phyloP scores from a whole-genome alignment of 176 grass and related monocot species.

The Thalia dealbata region DNA sequence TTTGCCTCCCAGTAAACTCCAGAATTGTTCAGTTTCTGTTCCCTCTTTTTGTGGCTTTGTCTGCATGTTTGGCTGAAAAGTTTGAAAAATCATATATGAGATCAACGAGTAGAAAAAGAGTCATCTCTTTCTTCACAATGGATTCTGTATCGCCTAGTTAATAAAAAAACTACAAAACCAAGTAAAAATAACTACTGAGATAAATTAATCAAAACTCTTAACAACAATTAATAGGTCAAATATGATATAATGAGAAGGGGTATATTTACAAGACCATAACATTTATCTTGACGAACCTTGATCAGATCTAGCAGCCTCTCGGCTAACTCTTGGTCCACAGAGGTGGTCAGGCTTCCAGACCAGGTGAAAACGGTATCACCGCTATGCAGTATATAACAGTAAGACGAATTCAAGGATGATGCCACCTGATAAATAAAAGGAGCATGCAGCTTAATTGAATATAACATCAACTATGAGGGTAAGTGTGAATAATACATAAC shows the following conservation, averaged over 20 bases:
- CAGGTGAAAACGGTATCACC: conserved; percentile 81
- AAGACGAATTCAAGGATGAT: conserved; percentile 88
- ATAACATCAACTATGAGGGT: not conserved
- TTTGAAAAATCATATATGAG: conserved; percentile 10
- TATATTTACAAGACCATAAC: not conserved
- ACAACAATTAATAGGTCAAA: not conserved
- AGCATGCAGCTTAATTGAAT: not conserved
- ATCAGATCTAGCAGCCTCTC: conserved; percentile 92
- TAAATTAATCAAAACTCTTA: not conserved
- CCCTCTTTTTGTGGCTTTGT: conserved; percentile 80
- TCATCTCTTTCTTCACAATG: not conserved
- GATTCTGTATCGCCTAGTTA: not conserved
- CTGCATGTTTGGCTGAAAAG: conserved; percentile 64
- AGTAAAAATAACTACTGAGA: not conserved
- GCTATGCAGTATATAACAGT: conserved; percentile 77
- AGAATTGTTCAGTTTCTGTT: conserved; percentile 83
- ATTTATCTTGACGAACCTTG: conserved; percentile 48
- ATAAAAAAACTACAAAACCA: not conserved
- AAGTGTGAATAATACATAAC: not conserved
- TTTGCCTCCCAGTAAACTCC: conserved; percentile 79
- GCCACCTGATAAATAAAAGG: conserved; percentile 35
- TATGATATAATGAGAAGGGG: not conserved
- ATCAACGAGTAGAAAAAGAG: conserved; percentile 1
- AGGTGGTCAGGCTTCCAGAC: conserved; percentile 51
- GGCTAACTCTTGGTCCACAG: conserved; percentile 74